Percentiles rank a stretch among this genome's conserved stretches.
Evolutionary conservation across 305 asterid genomes (phyloP).

Genomic region (Stenogyne calaminthoides): DNA sequence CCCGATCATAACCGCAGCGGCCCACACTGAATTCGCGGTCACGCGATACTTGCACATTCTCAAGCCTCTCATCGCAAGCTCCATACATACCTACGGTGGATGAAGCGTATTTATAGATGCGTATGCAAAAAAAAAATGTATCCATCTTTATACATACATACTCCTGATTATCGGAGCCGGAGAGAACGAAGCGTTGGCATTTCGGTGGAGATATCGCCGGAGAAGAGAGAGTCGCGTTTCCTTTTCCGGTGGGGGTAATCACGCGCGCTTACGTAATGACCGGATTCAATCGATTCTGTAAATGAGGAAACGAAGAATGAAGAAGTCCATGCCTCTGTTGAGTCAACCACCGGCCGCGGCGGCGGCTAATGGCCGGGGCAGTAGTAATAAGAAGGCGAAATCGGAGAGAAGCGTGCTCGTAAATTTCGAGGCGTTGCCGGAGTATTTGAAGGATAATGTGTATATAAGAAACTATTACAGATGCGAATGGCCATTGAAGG

Average conservation of each 20-base stretch:
- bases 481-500: conserved; percentile 84
- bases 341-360: conserved; percentile 12
- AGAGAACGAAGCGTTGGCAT: conserved; percentile 5
- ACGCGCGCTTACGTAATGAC: neutral
- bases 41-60: conserved; percentile 21
- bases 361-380: neutral
- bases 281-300: neutral
- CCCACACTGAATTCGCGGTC: conserved; percentile 12
- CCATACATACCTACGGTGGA: conserved; percentile 14
- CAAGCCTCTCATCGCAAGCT: conserved; percentile 26
- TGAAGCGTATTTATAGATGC: neutral
- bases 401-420: conserved; percentile 39
- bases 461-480: conserved; percentile 72
- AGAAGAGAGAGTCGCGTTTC: conserved; percentile 18
- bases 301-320: conserved; percentile 32
- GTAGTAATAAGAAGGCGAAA: conserved; percentile 20
- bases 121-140: neutral
- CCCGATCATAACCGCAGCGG: too few relatives aligned
- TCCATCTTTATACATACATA: neutral
- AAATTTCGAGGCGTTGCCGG: conserved; percentile 70
- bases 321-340: conserved; percentile 1
- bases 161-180: conserved; percentile 23
- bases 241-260: conserved; percentile 26
- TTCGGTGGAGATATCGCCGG: conserved; percentile 39
- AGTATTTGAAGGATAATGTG: conserved; percentile 78